Evolutionary conservation across 768 basidiomycete species (phyloP).

Genomic region (Boletus sp.): DNA sequence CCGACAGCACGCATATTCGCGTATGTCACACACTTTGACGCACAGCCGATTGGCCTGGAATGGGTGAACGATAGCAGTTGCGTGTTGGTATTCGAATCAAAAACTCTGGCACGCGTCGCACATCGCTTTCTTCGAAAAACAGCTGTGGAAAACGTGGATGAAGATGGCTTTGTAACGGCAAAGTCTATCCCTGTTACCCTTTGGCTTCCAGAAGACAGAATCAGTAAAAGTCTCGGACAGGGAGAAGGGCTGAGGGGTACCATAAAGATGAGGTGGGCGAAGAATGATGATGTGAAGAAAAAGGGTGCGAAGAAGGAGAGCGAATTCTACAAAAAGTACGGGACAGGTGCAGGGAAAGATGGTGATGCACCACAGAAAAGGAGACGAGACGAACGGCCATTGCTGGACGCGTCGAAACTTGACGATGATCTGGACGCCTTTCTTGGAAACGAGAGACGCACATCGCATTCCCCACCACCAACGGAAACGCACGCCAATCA

Average conservation of each 20-base stretch:
- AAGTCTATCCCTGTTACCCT: slow-evolving; percentile 68
- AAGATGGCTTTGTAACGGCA: slow-evolving; percentile 57
- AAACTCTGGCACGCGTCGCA: slow-evolving; percentile 49
- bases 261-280: slow-evolving; percentile 77
- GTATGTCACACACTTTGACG: slow-evolving; percentile 76
- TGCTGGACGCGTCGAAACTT: slow-evolving; percentile 41
- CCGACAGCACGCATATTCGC: slow-evolving; percentile 77
- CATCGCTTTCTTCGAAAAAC: slow-evolving; percentile 51
- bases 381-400: slow-evolving; percentile 33
- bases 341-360: slow-evolving; percentile 61
- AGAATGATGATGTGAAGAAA: slow-evolving; percentile 69
- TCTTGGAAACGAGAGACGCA: slow-evolving; percentile 44
- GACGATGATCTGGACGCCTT: slow-evolving; percentile 72
- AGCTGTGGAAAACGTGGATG: slow-evolving; percentile 46
- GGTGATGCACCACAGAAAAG: slow-evolving; percentile 37
- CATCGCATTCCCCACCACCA: slow-evolving; percentile 43
- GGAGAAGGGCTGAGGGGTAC: slow-evolving; percentile 63
- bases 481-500: slow-evolving; percentile 72
- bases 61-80: slow-evolving; percentile 87
- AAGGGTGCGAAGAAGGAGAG: slow-evolving; percentile 69
- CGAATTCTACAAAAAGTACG: slow-evolving; percentile 77
- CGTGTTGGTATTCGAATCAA: slow-evolving; percentile 68
- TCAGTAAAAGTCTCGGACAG: slow-evolving; percentile 66
- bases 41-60: slow-evolving; percentile 71
- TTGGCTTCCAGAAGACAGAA: slow-evolving; percentile 79